Conservation (phyloP, 2,329 filamentous ascomycete species). For the Penicillium sp. region DNA sequence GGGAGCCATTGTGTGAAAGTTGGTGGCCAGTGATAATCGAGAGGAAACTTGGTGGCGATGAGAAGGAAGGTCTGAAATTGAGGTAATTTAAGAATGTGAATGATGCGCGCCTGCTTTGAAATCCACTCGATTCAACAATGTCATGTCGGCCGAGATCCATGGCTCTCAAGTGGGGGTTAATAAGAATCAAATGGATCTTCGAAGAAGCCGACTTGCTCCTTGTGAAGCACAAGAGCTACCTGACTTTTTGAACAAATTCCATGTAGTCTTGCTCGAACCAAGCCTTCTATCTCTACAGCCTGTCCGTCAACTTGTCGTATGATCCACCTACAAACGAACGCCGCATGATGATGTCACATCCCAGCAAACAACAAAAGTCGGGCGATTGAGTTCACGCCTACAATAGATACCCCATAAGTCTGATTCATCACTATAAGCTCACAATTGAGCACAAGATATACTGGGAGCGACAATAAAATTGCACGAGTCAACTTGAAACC, state of each 20-base stretch:
- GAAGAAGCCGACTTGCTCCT: neutral
- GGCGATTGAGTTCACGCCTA: too few relatives aligned
- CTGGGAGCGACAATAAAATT: too few relatives aligned
- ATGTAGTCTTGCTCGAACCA: too few relatives aligned
- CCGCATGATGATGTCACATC: neutral
- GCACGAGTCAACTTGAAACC: too few relatives aligned
- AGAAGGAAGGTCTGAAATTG: neutral
- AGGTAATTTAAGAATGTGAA: neutral
- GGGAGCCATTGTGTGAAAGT: constrained; percentile 28
- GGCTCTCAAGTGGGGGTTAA: neutral
- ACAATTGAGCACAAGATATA: too few relatives aligned
- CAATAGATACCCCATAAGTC: too few relatives aligned
- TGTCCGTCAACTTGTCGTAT: too few relatives aligned
- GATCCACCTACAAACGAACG: neutral
- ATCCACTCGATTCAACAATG: neutral
- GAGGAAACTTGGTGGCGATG: neutral
- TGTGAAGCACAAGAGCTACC: neutral
- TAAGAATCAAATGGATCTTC: neutral
- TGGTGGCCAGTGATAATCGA: neutral
- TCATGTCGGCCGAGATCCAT: neutral
- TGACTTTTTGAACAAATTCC: too few relatives aligned
- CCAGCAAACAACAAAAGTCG: neutral
- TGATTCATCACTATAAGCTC: too few relatives aligned
- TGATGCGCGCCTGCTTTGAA: neutral
- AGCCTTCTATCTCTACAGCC: too few relatives aligned